Percentiles rank a stretch among this genome's conserved stretches.
These are phyloP conservation scores for Turritis glabra DNA, from an alignment of 345 rosid genomes.

Conservation along the genomic window DNA sequence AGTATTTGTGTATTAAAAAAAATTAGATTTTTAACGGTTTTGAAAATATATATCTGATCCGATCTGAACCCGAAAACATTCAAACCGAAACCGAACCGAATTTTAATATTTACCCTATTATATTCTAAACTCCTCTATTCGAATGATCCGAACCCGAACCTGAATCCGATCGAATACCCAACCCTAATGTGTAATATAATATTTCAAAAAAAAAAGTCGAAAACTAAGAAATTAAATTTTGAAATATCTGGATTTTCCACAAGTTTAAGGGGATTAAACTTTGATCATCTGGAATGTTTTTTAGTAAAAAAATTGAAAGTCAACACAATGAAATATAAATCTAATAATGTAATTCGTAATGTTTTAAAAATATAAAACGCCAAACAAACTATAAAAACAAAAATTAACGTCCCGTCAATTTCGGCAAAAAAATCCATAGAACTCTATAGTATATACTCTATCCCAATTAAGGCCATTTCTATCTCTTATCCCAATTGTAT, in stretches of 20 bases:
- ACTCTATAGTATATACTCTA: background rate
- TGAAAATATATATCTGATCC: no score
- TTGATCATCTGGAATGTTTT: background rate
- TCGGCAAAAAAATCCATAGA: background rate
- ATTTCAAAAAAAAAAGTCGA: no score
- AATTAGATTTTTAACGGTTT: no score
- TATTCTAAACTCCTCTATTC: no score
- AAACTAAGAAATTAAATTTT: no score
- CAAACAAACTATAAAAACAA: background rate
- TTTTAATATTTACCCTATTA: no score
- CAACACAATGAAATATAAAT: background rate
- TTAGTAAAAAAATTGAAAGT: background rate
- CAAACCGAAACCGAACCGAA: no score
- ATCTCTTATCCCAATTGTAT: background rate
- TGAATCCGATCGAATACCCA: no score
- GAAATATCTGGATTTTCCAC: background rate
- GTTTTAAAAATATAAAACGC: background rate
- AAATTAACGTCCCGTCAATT: background rate
- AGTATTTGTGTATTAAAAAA: no score
- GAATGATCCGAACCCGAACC: no score
- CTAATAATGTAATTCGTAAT: background rate
- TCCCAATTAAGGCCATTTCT: background rate
- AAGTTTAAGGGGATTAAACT: background rate
- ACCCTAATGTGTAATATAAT: no score
- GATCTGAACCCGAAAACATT: no score